Base-by-base conservation (phyloP, 2,329 filamentous ascomycete species). In the Fusarium tanahbumbuense region DNA sequence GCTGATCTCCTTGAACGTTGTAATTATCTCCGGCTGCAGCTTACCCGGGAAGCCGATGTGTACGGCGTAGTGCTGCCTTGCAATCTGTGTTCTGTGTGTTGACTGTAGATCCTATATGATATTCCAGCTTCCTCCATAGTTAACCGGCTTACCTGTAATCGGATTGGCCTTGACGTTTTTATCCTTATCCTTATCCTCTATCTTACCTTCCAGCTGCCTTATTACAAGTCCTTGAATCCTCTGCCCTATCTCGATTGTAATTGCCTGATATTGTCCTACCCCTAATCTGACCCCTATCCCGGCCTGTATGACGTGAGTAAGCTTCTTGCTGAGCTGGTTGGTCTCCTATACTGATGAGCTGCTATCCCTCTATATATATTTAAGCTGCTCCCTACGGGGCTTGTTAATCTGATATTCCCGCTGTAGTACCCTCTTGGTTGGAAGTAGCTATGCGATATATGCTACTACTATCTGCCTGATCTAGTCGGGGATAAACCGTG, bases 81-180 rank as follows among this genome's bases (percentile, higher is more conserved):
- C 13, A 32, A 48, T 48, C 0, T 8, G n/a, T 7, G 13, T 50
- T 50, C 15, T 37, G 25, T 34, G 13, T 18, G 8, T 50, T 27
- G 5, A 48, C 45, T 48, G 5, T 15, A 50, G 8, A 3, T 50
- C 47, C 30, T 25, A 50, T n/a, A 23, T 25, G 13, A 52, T 52
- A 41, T 52, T 52, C 18, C n/a, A 41, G 34, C 49, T 52, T 41
- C 34, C 34, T 52, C 12, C n/a, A 12, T 7, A 52, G 23, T 52
- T 20, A 41, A 52, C n/a, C 2, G 5, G 49, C 49, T 52, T n/a
- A 28, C 34, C 23, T 52, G 18, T 52, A n/a, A 40, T 52, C 8
- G 3, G 11, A 4, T 52, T 6, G 6, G 41, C 22, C 23, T 52
- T 13, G 9, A 52, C 30, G 8, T 37, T n/a, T n/a, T 37, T 25